Conservation (phyloP, 768 basidiomycete genomes). For the Ramaria rubella region DNA sequence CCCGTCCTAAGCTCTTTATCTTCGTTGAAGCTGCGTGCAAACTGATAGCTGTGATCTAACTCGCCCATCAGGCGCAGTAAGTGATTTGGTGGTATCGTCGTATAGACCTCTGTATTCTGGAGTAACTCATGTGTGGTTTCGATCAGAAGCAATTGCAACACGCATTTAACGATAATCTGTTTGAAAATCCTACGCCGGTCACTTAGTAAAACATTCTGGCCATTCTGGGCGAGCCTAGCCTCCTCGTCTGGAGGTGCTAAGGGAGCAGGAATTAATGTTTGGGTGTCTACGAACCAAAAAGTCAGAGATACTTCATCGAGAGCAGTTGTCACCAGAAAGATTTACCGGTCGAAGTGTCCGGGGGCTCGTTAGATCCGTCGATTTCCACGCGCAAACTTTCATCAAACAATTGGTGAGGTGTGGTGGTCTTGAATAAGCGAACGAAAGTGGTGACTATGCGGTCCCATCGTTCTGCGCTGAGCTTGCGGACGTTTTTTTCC, state of each 20-base stretch:
- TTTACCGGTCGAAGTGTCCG: slow-evolving; percentile 35
- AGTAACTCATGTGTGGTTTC: slow-evolving; percentile 96
- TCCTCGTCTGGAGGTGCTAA: slow-evolving; percentile 63
- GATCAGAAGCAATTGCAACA: slow-evolving; percentile 90
- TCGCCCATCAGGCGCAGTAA: slow-evolving; percentile 91
- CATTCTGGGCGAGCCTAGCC: slow-evolving; percentile 31
- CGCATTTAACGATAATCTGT: slow-evolving; percentile 99
- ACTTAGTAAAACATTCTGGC: slow-evolving; percentile 44
- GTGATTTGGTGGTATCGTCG: slow-evolving; percentile 89
- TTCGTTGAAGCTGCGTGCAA: slow-evolving; percentile 95
- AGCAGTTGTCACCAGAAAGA: neutral
- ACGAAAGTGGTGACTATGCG: slow-evolving; percentile 88
- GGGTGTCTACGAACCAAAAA: slow-evolving; percentile 41
- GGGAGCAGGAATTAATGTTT: slow-evolving; percentile 81
- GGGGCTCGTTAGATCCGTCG: slow-evolving; percentile 50
- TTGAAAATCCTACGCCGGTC: slow-evolving; percentile 87
- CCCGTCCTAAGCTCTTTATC: slow-evolving; percentile 96
- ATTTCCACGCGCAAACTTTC: slow-evolving; percentile 84
- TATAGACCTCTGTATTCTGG: slow-evolving; percentile 87
- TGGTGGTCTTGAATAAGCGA: slow-evolving; percentile 94
- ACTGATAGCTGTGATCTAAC: slow-evolving; percentile 95
- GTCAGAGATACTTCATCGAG: neutral
- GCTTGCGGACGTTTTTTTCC: slow-evolving; percentile 85
- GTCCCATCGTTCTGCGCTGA: slow-evolving; percentile 84
- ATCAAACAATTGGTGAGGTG: slow-evolving; percentile 95